phyloP scores from a whole-genome alignment of 129 eudicot genomes.

The Arctium lappa region DNA sequence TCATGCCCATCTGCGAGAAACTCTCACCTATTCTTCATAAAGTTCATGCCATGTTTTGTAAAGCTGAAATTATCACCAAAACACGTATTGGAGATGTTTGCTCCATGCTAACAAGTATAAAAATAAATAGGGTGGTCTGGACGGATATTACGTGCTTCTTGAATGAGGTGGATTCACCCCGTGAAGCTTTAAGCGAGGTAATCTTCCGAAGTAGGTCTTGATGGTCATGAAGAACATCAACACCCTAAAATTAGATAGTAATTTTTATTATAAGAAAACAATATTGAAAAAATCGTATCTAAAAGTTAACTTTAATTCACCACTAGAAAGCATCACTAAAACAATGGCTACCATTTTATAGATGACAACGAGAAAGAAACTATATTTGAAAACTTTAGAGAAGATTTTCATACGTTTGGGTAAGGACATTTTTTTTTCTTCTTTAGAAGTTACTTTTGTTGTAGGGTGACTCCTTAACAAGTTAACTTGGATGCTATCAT shows the following conservation, averaged over 20 bases:
- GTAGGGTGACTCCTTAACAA: background rate
- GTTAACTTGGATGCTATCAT: background rate
- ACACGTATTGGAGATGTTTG: too few relatives aligned
- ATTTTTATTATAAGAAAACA: background rate
- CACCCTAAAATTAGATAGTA: background rate
- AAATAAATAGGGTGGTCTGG: background rate
- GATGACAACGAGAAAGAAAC: background rate
- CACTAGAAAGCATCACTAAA: background rate
- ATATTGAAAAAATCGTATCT: background rate
- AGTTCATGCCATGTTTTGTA: background rate
- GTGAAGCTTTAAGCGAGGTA: background rate
- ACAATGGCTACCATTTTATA: background rate
- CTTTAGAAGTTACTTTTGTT: too few relatives aligned
- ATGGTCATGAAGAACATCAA: background rate
- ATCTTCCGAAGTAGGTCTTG: background rate
- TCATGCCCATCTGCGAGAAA: background rate
- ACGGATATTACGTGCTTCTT: background rate
- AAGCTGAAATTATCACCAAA: too few relatives aligned
- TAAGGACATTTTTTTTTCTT: too few relatives aligned
- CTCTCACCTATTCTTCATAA: background rate
- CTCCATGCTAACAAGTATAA: background rate
- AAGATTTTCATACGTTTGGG: background rate
- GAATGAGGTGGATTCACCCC: background rate
- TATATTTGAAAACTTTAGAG: background rate
- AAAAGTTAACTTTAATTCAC: background rate